Evolutionary conservation across 495 filamentous ascomycete species (phyloP), one percentile per base, ranked within the genome.

Genomic region (Aspergillus coremiiformis): DNA sequence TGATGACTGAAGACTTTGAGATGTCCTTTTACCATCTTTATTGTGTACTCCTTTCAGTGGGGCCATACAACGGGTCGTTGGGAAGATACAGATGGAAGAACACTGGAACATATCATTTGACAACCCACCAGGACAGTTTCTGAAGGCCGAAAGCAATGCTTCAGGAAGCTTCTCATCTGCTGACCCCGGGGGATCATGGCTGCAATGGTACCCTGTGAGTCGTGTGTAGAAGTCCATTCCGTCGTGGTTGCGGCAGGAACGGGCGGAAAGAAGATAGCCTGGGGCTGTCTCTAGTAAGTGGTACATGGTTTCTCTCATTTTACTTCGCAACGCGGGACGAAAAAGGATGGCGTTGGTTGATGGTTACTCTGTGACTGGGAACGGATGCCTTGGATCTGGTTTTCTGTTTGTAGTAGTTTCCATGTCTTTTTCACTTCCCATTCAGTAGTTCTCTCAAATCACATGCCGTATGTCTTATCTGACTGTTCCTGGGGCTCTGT

Each of bases 1-100:
- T 51, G 64, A 72, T 26, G 63, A 66, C 23, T 66, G 57, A 66
- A 53, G 9, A 11, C n/a, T 17, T 22, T 32, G 42, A 14, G 26
- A 47, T 14, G 21, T 44, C 2, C 39, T 22, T 15, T 20, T 44
- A 29, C 10, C 26, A 33, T 44, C 42, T 44, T 29, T 21, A 44
- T 44, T 29, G n/a, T 17, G 15, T 21, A 41, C n/a, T 41, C 37
- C 37, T 41, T 41, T 20, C 19, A 35, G 6, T 19, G n/a, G 37
- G 37, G 10, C 5, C 6, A 5, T 12, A 41, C 7, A 17, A 41
- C 11, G 6, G 37, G 17, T 19, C 17, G 37, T 21, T 21, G 19
- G 37, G 19, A 21, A 21, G 15, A 21, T 12, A 41, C 37, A 14
- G 37, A 21, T 41, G 37, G 19, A 41, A 41, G 37, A 41, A 21